Conservation (phyloP, 345 rosid genomes). For the Corchorus capsularis region DNA sequence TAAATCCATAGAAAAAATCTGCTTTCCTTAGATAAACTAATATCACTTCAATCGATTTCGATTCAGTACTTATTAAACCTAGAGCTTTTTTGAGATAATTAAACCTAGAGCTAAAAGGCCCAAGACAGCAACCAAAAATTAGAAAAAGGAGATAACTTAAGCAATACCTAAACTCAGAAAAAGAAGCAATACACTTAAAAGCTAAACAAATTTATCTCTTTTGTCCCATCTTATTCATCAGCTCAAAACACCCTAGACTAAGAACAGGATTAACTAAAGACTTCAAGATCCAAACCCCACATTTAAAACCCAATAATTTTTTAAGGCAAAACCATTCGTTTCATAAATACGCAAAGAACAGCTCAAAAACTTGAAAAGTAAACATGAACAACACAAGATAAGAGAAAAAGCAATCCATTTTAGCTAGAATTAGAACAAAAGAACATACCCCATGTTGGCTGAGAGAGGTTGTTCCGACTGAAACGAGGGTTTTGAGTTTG, state of each 20-base stretch:
- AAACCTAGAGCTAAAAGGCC: neutral
- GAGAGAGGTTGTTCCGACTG: neutral
- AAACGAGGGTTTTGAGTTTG: constrained; percentile 3
- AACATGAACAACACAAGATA: neutral
- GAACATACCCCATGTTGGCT: constrained; percentile 26
- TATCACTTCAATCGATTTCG: neutral
- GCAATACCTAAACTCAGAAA: neutral
- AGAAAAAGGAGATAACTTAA: neutral
- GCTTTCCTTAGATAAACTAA: neutral
- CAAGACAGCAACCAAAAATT: too few relatives aligned
- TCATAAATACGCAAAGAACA: neutral
- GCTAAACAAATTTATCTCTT: neutral
- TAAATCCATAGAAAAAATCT: neutral
- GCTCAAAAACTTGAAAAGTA: neutral
- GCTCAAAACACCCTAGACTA: neutral
- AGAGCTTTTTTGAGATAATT: too few relatives aligned
- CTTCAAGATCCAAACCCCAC: neutral
- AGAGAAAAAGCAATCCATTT: neutral
- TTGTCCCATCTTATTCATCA: neutral
- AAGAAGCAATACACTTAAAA: neutral
- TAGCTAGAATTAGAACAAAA: neutral
- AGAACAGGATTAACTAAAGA: neutral
- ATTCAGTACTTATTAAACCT: neutral
- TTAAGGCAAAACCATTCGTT: neutral
- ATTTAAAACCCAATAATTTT: neutral